Evolutionary conservation across 371 early-diverging fungal species (phyloP).

Genomic region (Dinochytrium kinnereticum): DNA sequence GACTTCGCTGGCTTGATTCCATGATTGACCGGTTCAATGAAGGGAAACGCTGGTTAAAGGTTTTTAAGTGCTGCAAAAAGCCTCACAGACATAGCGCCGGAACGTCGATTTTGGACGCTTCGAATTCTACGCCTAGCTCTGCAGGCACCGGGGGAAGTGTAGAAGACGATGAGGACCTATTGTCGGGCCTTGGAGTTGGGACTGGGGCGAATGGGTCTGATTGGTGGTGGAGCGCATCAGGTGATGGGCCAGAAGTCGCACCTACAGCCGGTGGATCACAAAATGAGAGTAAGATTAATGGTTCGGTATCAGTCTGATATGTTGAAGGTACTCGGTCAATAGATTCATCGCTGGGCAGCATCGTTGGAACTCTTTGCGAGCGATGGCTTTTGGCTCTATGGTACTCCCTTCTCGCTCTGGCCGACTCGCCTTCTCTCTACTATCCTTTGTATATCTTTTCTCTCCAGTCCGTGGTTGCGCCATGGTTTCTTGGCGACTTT

Average conservation of each 20-base stretch:
- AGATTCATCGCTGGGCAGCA: background rate
- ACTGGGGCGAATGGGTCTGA: background rate
- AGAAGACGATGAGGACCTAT: background rate
- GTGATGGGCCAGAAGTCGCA: too few relatives aligned
- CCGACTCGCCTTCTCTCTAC: constrained; percentile 39
- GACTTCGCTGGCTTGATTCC: constrained; percentile 7
- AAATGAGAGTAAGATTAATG: too few relatives aligned
- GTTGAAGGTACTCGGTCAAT: too few relatives aligned
- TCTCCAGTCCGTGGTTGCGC: constrained; percentile 52
- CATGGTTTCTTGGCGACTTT: constrained; percentile 61
- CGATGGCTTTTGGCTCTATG: constrained; percentile 22
- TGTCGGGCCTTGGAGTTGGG: constrained; percentile 1
- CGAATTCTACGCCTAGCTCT: background rate
- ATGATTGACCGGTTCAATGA: background rate
- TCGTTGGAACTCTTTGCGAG: background rate
- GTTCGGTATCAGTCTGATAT: too few relatives aligned
- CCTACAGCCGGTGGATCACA: background rate
- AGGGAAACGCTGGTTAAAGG: background rate
- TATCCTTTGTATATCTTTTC: constrained; percentile 54
- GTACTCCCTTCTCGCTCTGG: constrained; percentile 41
- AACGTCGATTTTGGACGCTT: background rate
- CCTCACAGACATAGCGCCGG: background rate
- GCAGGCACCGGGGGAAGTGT: background rate
- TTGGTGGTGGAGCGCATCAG: constrained; percentile 7
- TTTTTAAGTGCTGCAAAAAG: background rate